Base-by-base conservation (phyloP, 2,329 filamentous ascomycete genomes). In the Cyanodermella asteris region DNA sequence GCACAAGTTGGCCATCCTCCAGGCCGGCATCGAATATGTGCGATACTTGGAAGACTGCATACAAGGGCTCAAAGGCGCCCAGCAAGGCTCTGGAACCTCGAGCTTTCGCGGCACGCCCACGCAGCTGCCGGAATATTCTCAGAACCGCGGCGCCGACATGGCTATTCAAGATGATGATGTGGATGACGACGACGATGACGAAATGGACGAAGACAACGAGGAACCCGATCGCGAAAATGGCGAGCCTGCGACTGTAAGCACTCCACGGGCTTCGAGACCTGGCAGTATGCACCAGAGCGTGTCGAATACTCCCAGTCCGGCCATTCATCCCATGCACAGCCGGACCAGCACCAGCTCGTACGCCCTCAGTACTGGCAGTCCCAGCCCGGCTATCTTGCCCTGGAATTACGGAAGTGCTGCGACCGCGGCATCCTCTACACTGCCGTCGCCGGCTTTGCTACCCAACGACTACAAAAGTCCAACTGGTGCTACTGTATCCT, bases 21-120 rank as follows among this genome's bases (percentile, higher is more conserved):
- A 91, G 81, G 84, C 84, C 5, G 87, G 81, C 23, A 94, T 94
- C 31, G 87, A 94, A 39, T 94, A 97, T 39, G 69, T 94, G 34
- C 73, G 77, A 31, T 97, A 97, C 44, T 64, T 97, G 9, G 77
- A 94, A 45, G 72, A 80, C 43, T 94, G 84, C 40, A 68, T 93
- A 18, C 49, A 61, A 16, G 75, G 84, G 40, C 59, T 94, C 28
- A 81, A 91, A 45, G 61, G 60, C 5, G 53, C 42, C 18, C 49
- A 34, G 11, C 23, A 31, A 35, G 16, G 44, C 43, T n/a, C 31
- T 39, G n/a, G 31, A 35, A 22, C 28, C 32, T 7, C 35, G 34
- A 23, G 35, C 42, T 11, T 39, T 31, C 22, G 32, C 30, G 10
- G 23, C 25, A 10, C 31, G 26, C 26, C 36, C 13, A 32, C 33